A percentile compares a stretch with the other conserved stretches of the same genome.
These are phyloP conservation scores for Chaetomiaceae sp. DNA, from an alignment of 2,329 filamentous ascomycete species.

Conservation along the genomic window DNA sequence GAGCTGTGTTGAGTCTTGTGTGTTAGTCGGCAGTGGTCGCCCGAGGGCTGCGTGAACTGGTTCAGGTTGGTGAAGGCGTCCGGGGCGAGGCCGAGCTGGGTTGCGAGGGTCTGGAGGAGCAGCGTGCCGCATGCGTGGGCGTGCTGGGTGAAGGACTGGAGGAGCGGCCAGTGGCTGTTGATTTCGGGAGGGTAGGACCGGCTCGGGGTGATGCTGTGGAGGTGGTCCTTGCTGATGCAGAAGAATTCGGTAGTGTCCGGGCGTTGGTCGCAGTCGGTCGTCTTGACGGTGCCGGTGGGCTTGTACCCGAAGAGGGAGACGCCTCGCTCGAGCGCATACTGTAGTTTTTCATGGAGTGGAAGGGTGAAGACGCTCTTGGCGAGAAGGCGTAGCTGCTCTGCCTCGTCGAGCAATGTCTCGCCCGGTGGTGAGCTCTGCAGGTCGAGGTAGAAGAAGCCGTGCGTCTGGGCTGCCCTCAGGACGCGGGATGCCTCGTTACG, in stretches of 20 bases:
- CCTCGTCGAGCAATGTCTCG: constrained; percentile 2
- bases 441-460: constrained; percentile 16
- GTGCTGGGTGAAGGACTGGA: constrained; percentile 26
- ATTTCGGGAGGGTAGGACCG: constrained; percentile 28
- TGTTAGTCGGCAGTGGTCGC: constrained; percentile 32
- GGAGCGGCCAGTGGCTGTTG: constrained; percentile 23
- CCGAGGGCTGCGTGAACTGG: constrained; percentile 28
- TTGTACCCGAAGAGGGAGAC: constrained; percentile 32
- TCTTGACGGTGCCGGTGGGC: constrained; percentile 26
- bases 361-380: constrained; percentile 28
- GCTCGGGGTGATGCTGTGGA: constrained; percentile 25
- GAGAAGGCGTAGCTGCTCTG: constrained; percentile 8
- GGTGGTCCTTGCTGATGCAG: constrained; percentile 32
- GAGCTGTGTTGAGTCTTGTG: constrained; percentile 30
- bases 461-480: constrained; percentile 8
- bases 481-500: constrained; percentile 3
- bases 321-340: constrained; percentile 21
- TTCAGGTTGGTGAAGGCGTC: constrained; percentile 28
- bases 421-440: constrained; percentile 7
- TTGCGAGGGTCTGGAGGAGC: constrained; percentile 28
- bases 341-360: constrained; percentile 29
- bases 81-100: constrained; percentile 27
- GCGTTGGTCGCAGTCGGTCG: constrained; percentile 27
- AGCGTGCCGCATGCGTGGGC: constrained; percentile 30
- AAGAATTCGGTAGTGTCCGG: constrained; percentile 34